Conservation (phyloP, 2,329 filamentous ascomycete genomes). For the Phoma sp. region DNA sequence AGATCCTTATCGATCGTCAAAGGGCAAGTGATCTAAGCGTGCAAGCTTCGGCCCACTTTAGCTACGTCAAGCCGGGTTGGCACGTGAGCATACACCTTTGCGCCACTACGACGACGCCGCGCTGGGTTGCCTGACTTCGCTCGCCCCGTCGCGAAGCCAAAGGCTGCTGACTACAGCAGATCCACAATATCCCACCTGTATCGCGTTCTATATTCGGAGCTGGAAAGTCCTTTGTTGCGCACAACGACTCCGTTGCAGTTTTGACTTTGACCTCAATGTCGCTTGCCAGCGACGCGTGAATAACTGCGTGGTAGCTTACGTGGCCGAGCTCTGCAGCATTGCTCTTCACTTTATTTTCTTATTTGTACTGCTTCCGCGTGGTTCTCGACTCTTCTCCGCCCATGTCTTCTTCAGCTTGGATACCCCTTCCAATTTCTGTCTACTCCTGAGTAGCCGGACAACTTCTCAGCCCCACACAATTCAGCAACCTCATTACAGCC, state of each 20-base stretch:
- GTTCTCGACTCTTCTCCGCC: slow-evolving; percentile 12
- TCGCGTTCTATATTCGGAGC: slow-evolving; percentile 12
- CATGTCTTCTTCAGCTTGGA: slow-evolving; percentile 6
- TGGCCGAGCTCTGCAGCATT: slow-evolving; percentile 25
- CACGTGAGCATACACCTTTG: slow-evolving; percentile 16
- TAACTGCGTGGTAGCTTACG: slow-evolving; percentile 30
- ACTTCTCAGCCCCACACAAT: not conserved
- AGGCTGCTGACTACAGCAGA: slow-evolving; percentile 26
- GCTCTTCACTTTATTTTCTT: slow-evolving; percentile 21
- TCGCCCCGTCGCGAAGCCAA: slow-evolving; percentile 16
- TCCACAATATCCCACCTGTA: slow-evolving; percentile 16
- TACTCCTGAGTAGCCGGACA: slow-evolving; percentile 1
- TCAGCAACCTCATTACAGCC: not conserved
- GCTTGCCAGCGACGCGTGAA: slow-evolving; percentile 31
- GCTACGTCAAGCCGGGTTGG: slow-evolving; percentile 14
- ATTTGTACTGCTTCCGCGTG: slow-evolving; percentile 7
- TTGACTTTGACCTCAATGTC: slow-evolving; percentile 15
- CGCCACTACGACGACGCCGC: slow-evolving; percentile 21
- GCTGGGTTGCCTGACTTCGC: slow-evolving; percentile 17
- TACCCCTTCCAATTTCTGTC: not conserved
- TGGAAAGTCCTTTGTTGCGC: slow-evolving; percentile 2
- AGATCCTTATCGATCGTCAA: not conserved
- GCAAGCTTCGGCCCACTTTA: not conserved
- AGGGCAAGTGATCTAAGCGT: slow-evolving; percentile 2
- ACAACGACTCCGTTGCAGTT: slow-evolving; percentile 3